Evolutionary conservation across 805 yeast genomes (phyloP).

Genomic region (Candida xyloterini): DNA sequence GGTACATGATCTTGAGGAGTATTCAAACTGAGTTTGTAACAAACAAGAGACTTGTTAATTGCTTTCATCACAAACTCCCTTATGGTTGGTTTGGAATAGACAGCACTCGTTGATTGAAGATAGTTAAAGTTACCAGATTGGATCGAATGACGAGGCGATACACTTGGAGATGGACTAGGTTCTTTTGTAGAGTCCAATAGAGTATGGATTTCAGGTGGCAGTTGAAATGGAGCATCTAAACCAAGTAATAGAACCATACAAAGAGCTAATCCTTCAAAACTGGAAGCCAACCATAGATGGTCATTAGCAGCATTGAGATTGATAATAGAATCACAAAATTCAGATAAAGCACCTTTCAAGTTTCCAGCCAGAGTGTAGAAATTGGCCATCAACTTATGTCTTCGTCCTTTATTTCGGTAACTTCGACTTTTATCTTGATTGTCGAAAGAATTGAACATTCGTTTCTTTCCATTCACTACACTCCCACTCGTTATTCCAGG

Average conservation of each 20-base stretch:
- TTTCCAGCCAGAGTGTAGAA: constrained; percentile 80
- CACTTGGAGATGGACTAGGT: constrained; percentile 29
- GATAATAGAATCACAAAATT: constrained; percentile 70
- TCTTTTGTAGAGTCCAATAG: constrained; percentile 28
- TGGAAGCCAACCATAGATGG: constrained; percentile 82
- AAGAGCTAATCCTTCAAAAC: constrained; percentile 78
- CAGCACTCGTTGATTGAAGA: constrained; percentile 6
- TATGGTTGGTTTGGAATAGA: constrained; percentile 23
- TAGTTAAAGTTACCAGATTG: constrained; percentile 23
- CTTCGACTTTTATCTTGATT: constrained; percentile 34
- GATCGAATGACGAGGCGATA: constrained; percentile 50
- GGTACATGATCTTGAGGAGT: constrained; percentile 78
- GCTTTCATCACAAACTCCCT: constrained; percentile 39
- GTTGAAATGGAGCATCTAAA: constrained; percentile 49
- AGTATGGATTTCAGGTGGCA: constrained; percentile 36
- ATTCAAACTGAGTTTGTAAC: constrained; percentile 49
- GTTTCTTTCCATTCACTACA: constrained; percentile 21
- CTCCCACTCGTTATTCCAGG: constrained; percentile 53
- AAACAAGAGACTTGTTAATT: constrained; percentile 38
- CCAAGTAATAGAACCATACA: constrained; percentile 59
- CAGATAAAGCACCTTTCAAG: constrained; percentile 62
- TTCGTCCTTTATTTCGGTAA: constrained; percentile 63
- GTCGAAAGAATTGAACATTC: constrained; percentile 32
- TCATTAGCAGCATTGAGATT: constrained; percentile 64
- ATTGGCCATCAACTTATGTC: constrained; percentile 70